These are phyloP conservation scores for Xylaria digitata DNA, from an alignment of 2,329 filamentous ascomycete species.

Conservation along the genomic window DNA sequence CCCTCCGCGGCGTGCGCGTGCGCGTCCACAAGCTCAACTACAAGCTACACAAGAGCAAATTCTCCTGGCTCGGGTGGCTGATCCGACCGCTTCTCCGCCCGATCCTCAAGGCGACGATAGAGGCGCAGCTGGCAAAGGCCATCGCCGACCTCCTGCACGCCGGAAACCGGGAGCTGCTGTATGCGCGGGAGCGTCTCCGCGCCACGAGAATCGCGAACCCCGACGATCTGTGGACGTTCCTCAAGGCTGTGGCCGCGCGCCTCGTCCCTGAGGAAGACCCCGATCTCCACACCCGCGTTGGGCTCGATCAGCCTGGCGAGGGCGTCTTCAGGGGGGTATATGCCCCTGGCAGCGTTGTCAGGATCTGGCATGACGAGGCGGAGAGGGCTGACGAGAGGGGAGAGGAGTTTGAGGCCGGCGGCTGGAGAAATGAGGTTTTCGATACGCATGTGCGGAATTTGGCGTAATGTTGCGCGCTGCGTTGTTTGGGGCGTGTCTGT, in stretches of 20 bases:
- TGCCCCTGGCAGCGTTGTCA: constrained; percentile 88
- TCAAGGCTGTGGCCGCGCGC: constrained; percentile 82
- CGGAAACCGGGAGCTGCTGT: constrained; percentile 87
- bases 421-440: constrained; percentile 77
- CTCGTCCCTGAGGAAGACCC: constrained; percentile 78
- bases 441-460: constrained; percentile 53
- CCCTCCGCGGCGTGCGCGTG: constrained; percentile 79
- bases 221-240: constrained; percentile 81
- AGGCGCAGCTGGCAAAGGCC: constrained; percentile 78
- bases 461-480: constrained; percentile 15
- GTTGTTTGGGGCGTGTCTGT: background rate
- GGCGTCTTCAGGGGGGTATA: constrained; percentile 85
- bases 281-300: constrained; percentile 79
- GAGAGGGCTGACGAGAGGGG: constrained; percentile 76
- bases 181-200: constrained; percentile 84
- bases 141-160: constrained; percentile 77
- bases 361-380: constrained; percentile 88
- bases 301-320: constrained; percentile 66
- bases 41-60: constrained; percentile 77
- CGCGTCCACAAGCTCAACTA: constrained; percentile 90
- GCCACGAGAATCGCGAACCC: constrained; percentile 87
- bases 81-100: constrained; percentile 86
- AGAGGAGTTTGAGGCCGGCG: constrained; percentile 62
- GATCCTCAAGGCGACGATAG: constrained; percentile 77
- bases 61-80: constrained; percentile 82